phyloP scores from a whole-genome alignment of 1,139 yeast genomes.

The Arxiozyma bovina region DNA sequence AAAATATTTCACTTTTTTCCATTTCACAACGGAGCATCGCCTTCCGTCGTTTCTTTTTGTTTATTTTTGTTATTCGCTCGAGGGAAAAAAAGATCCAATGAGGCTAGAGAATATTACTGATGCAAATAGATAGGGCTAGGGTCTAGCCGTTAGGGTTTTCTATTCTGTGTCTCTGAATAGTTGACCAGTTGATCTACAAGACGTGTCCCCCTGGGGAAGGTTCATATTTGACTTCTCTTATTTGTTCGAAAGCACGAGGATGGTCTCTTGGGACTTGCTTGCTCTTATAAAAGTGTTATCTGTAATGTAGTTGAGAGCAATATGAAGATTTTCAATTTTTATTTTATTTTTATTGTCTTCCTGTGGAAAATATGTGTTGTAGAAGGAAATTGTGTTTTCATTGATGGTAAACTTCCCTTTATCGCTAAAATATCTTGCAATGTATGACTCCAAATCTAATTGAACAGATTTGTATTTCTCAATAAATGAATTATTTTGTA shows the following conservation, averaged over 20 bases:
- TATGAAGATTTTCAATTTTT: slow-evolving; percentile 8
- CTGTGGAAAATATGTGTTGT: slow-evolving; percentile 6
- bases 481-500: slow-evolving; percentile 11
- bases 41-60: neutral
- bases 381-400: slow-evolving; percentile 7
- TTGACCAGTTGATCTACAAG: no score
- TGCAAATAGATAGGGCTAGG: neutral
- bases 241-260: neutral
- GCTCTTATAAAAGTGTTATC: slow-evolving; percentile 18
- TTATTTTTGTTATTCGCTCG: neutral
- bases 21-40: neutral
- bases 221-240: no score
- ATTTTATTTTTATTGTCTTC: neutral
- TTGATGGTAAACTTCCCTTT: neutral
- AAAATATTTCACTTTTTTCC: no score
- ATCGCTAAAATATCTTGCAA: neutral
- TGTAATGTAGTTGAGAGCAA: slow-evolving; percentile 13
- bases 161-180: neutral
- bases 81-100: neutral
- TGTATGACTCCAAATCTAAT: slow-evolving; percentile 7
- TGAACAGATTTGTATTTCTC: slow-evolving; percentile 16
- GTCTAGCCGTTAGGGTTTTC: no score
- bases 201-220: neutral
- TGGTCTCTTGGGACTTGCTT: slow-evolving; percentile 3
- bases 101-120: neutral